Evolutionary conservation across 1,284 basidiomycete genomes (phyloP).

Genomic region (Irpex sp.): DNA sequence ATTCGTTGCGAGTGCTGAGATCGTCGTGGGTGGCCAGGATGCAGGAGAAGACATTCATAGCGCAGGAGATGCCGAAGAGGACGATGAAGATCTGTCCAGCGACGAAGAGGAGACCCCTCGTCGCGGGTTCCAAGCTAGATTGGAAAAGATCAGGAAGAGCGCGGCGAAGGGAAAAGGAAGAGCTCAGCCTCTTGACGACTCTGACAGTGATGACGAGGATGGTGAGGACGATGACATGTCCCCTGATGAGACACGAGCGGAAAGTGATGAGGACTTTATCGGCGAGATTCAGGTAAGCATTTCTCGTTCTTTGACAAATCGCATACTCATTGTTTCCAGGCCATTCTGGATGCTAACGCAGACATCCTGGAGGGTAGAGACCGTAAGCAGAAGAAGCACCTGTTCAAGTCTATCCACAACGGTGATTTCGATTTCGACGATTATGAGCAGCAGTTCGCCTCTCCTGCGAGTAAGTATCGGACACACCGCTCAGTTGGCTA

Average conservation of each 20-base stretch:
- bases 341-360: conserved; percentile 44
- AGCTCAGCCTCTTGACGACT: conserved; percentile 43
- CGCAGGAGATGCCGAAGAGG: conserved; percentile 19
- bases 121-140: conserved; percentile 49
- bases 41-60: neutral
- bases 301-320: neutral
- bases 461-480: conserved; percentile 25
- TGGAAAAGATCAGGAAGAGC: conserved; percentile 40
- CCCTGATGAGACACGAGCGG: conserved; percentile 45
- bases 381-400: conserved; percentile 50
- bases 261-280: conserved; percentile 63
- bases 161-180: conserved; percentile 27
- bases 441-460: conserved; percentile 20
- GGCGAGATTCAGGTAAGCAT: conserved; percentile 54
- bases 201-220: conserved; percentile 16
- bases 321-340: conserved; percentile 21
- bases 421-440: conserved; percentile 52
- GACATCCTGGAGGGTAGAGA: conserved; percentile 34
- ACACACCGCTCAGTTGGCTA: neutral
- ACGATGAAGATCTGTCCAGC: conserved; percentile 29
- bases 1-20: conserved; percentile 28
- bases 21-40: neutral
- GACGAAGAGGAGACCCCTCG: conserved; percentile 41
- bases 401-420: conserved; percentile 63
- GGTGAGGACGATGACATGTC: conserved; percentile 24